Percentiles rank a stretch among this genome's conserved stretches.
phyloP scores from a whole-genome alignment of 75 land plant genomes.

The Pinus albicaulis region DNA sequence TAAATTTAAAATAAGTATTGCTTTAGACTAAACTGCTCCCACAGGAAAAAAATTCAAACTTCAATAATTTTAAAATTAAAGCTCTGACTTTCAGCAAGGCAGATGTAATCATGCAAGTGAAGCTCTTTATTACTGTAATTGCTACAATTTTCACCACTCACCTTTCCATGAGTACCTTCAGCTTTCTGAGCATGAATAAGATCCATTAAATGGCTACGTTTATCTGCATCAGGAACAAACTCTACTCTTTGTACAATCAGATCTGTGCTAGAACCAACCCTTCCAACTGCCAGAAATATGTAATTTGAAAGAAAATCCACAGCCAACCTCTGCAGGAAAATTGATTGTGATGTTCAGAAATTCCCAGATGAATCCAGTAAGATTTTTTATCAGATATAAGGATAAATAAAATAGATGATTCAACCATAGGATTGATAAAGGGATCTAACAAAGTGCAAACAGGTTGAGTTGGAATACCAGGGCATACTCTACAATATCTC shows the following conservation, averaged over 20 bases:
- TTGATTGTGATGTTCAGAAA: slow-evolving; percentile 3
- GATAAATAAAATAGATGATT: neutral
- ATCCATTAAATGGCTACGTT: slow-evolving; percentile 86
- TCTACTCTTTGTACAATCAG: slow-evolving; percentile 93
- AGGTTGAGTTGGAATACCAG: neutral
- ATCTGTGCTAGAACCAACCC: slow-evolving; percentile 98
- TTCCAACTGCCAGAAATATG: slow-evolving; percentile 92
- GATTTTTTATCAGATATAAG: neutral
- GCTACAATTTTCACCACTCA: slow-evolving; percentile 10
- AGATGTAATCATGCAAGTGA: neutral
- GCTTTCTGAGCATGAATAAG: slow-evolving; percentile 82
- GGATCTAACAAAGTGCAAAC: too few species aligned
- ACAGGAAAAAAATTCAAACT: neutral
- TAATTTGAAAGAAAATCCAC: slow-evolving; percentile 82
- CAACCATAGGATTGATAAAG: neutral
- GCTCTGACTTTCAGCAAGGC: neutral
- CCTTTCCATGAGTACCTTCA: slow-evolving; percentile 70
- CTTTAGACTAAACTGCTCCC: neutral
- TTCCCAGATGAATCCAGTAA: neutral
- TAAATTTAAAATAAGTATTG: neutral
- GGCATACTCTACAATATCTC: too few species aligned
- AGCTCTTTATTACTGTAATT: neutral
- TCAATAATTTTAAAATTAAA: too few species aligned
- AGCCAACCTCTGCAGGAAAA: slow-evolving; percentile 74
- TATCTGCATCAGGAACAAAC: slow-evolving; percentile 75